phyloP scores from a whole-genome alignment of 2,329 filamentous ascomycete species.

The Beauveria pseudobassiana region DNA sequence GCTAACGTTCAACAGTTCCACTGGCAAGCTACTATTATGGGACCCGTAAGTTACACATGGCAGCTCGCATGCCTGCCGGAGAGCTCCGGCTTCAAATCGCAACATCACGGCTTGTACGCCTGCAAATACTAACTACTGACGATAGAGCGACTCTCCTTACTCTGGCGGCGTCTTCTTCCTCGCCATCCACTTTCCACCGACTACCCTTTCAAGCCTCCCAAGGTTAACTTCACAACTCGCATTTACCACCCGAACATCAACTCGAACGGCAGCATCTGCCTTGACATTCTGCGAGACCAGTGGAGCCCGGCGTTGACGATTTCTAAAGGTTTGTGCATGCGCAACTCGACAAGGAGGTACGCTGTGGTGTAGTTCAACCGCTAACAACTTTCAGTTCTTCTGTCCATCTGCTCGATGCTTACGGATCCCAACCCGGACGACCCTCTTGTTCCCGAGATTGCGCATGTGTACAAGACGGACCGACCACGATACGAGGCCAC shows the following conservation, averaged over 20 bases:
- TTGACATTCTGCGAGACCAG: conserved; percentile 97
- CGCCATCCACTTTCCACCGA: conserved; percentile 97
- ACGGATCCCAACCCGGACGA: conserved; percentile 99
- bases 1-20: conserved; percentile 63
- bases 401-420: conserved; percentile 99
- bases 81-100: neutral
- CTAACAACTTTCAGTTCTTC: conserved; percentile 56
- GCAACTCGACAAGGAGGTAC: neutral
- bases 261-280: conserved; percentile 97
- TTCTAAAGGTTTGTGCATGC: conserved; percentile 69
- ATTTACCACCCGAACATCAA: conserved; percentile 99
- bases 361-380: neutral
- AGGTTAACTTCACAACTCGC: conserved; percentile 99
- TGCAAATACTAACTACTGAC: conserved; percentile 23
- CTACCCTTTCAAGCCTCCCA: conserved; percentile 99
- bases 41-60: conserved; percentile 65
- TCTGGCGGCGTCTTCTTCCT: conserved; percentile 98
- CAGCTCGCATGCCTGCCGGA: neutral
- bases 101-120: neutral
- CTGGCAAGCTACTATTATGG: conserved; percentile 99
- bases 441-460: conserved; percentile 96
- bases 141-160: conserved; percentile 89
- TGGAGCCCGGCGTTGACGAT: conserved; percentile 98
- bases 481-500: conserved; percentile 92
- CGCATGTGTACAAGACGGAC: conserved; percentile 99